A percentile compares a stretch with the other conserved stretches of the same genome.
phyloP scores from a whole-genome alignment of 768 basidiomycete species.

The Wakefieldia striispora region DNA sequence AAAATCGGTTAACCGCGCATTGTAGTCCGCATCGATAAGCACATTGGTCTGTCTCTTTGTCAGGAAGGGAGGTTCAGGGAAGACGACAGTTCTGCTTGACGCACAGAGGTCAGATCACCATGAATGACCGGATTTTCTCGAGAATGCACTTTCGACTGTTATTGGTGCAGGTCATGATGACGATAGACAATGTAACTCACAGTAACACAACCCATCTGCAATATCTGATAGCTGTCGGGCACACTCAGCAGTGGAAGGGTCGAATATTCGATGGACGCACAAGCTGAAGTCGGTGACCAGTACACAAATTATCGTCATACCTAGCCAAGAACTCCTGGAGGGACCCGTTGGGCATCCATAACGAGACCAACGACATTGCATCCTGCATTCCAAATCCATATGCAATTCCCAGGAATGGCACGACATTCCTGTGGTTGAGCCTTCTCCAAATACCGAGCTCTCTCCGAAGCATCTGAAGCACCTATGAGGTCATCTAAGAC shows the following conservation, averaged over 20 bases:
- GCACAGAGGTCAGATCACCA: conserved; percentile 18
- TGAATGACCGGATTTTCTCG: conserved; percentile 6
- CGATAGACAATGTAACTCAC: neutral
- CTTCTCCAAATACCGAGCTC: conserved; percentile 31
- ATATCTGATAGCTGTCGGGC: neutral
- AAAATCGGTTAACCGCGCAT: conserved; percentile 43
- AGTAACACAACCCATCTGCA: neutral
- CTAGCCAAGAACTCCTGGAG: conserved; percentile 18
- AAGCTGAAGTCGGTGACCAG: conserved; percentile 5
- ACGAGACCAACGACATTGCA: conserved; percentile 27
- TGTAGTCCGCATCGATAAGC: conserved; percentile 17
- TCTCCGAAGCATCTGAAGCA: conserved; percentile 26
- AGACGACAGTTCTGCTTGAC: neutral
- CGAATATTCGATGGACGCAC: conserved; percentile 1
- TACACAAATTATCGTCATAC: neutral
- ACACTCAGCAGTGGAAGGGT: neutral
- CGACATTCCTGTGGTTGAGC: conserved; percentile 22
- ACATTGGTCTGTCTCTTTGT: conserved; percentile 14
- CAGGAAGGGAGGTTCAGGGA: neutral
- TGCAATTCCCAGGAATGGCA: conserved; percentile 27
- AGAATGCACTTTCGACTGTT: conserved; percentile 10
- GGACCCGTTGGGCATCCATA: conserved; percentile 30
- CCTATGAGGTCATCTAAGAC: neutral
- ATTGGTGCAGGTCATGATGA: neutral
- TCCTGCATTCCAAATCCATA: conserved; percentile 23